Base-by-base conservation (phyloP, 2,329 filamentous ascomycete genomes). In the Colletotrichum siamense region DNA sequence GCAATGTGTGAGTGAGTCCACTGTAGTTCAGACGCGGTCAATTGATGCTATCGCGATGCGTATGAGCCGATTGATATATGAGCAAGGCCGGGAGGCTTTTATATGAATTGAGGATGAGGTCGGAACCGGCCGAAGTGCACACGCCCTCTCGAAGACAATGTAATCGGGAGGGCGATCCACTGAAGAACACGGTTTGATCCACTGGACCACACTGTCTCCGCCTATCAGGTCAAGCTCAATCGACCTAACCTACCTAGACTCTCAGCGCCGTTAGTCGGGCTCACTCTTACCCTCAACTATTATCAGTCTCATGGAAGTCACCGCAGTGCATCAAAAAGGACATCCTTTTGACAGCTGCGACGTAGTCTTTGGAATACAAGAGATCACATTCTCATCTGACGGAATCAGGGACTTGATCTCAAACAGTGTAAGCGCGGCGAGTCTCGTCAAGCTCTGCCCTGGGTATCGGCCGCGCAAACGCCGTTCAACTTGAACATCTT, bases 61-160 rank as follows among this genome's bases (percentile, higher is more conserved):
- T 5, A 34, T 12, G n/a, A 24, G 44, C 52, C 32, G 8, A 26
- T 18, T n/a, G 13, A 0, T 28, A 12, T n/a, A n/a, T 2, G 1
- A 8, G 15, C 16, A 12, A 49, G 24, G 52, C 59, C 44, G n/a
- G 26, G 28, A 62, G 2, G 30, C 30, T 32, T 65, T 73, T 39
- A 44, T 18, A 39, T 30, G 28, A 49, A 49, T n/a, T 52, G 52
- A 32, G 26, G 69, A 13, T 73, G 34, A 61, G 24, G 64, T 63
- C 30, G 61, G 72, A 69, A 39, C 26, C 55, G 68, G 59, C 70
- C 59, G 70, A 30, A 22, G 73, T 55, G 55, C 69, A 73, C 63
- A 73, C 63, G 73, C 57, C 57, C 55, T 68, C 10, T 4, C 28
- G 39, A 30, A 26, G 49, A 57, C 63, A 72, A 32, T 68, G 59